phyloP scores from a whole-genome alignment of 495 filamentous ascomycete genomes.

The Saxophila tyrrhenica region DNA sequence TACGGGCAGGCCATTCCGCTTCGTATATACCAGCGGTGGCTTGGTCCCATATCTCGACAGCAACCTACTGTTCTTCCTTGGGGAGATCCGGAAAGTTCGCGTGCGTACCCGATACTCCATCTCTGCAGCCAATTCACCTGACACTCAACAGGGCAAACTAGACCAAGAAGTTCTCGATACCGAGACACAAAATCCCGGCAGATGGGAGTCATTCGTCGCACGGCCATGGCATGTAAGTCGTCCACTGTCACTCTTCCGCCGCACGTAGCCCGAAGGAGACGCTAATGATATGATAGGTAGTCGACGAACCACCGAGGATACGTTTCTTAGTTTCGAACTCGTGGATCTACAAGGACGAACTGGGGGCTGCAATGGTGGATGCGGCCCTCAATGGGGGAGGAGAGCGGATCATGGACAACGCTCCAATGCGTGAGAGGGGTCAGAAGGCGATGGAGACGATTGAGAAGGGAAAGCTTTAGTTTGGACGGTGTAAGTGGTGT shows the following conservation, averaged over 20 bases:
- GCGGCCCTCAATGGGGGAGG: conserved; percentile 14
- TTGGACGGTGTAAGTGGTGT: too few species aligned
- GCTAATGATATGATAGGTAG: too few species aligned
- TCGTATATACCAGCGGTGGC: conserved; percentile 41
- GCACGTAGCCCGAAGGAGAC: too few species aligned
- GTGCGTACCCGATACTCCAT: conserved; percentile 20
- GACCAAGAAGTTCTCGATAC: conserved; percentile 3
- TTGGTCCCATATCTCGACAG: conserved; percentile 37
- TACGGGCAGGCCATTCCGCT: conserved; percentile 34
- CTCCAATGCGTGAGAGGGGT: neutral
- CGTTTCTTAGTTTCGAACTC: neutral
- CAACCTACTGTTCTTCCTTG: conserved; percentile 34
- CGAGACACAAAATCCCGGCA: conserved; percentile 10
- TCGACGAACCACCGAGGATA: conserved; percentile 6
- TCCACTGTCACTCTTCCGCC: too few species aligned
- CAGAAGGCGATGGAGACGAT: neutral
- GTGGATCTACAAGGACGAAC: conserved; percentile 16
- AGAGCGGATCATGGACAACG: conserved; percentile 11
- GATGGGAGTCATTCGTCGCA: conserved; percentile 1
- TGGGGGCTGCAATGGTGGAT: conserved; percentile 20
- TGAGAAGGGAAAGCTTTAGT: neutral
- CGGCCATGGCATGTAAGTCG: conserved; percentile 14
- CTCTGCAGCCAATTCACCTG: neutral
- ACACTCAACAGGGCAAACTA: neutral
- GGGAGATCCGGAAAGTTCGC: conserved; percentile 35